phyloP scores from a whole-genome alignment of 129 eudicot species.

The Lonicera japonica region DNA sequence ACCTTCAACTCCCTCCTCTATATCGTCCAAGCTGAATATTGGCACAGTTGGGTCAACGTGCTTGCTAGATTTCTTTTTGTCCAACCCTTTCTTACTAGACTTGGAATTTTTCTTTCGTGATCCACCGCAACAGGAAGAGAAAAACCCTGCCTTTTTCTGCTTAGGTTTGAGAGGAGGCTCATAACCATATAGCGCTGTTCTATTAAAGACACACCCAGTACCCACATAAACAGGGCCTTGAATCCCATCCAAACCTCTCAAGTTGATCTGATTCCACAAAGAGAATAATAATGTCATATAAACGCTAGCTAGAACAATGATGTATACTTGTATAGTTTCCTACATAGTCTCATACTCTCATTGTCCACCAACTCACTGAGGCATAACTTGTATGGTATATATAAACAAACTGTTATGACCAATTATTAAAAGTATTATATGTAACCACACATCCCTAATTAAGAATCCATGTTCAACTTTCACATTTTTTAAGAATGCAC shows the following conservation, averaged over 20 bases:
- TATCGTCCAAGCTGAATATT: conserved; percentile 34
- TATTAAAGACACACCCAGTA: conserved; percentile 38
- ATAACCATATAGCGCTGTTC: conserved; percentile 41
- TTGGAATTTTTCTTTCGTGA: conserved; percentile 22
- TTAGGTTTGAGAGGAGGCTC: conserved; percentile 43
- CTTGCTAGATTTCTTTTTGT: conserved; percentile 34
- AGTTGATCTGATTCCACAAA: conserved; percentile 26
- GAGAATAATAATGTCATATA: not conserved
- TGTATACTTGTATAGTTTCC: not conserved
- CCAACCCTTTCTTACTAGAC: conserved; percentile 25
- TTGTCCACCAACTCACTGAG: not conserved
- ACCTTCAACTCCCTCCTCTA: conserved; percentile 45
- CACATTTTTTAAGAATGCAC: too few species aligned
- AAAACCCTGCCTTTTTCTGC: conserved; percentile 29
- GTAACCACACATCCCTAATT: too few species aligned
- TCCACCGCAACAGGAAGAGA: conserved; percentile 33
- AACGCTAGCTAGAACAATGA: not conserved
- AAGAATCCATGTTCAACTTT: too few species aligned
- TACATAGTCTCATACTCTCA: too few species aligned
- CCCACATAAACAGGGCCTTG: conserved; percentile 49
- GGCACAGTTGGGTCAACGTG: conserved; percentile 36
- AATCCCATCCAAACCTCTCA: conserved; percentile 46
- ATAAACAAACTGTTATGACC: not conserved
- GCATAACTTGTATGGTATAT: too few species aligned
- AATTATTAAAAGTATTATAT: too few species aligned